These are phyloP conservation scores for Colletotrichum sp. DNA, from an alignment of 2,329 filamentous ascomycete species.

Conservation along the genomic window DNA sequence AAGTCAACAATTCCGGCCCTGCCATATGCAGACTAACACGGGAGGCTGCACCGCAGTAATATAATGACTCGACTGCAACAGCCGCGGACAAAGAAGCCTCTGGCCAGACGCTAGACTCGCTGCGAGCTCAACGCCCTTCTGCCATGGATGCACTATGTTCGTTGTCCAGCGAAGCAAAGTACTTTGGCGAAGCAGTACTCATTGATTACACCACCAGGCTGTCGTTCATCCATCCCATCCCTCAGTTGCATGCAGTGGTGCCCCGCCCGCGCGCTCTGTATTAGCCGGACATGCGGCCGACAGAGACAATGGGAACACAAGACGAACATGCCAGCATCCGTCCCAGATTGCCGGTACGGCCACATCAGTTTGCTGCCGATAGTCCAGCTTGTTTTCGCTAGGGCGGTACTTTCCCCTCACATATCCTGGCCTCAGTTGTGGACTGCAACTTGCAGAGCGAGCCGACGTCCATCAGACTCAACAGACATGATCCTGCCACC, in stretches of 20 bases:
- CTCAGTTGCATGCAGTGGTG: not conserved
- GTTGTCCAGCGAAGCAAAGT: not conserved
- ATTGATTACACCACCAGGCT: not conserved
- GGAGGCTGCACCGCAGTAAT: not conserved
- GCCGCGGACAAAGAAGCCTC: not conserved
- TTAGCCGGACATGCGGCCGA: not conserved
- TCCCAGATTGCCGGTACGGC: conserved; percentile 17
- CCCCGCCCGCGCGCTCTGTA: not conserved
- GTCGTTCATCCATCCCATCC: not conserved
- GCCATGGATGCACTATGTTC: not conserved
- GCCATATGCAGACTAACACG: not conserved
- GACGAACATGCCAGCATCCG: conserved; percentile 12
- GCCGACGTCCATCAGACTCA: not conserved
- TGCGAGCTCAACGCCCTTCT: not conserved
- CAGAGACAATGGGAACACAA: conserved; percentile 1
- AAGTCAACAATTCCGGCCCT: not conserved
- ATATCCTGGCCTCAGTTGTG: not conserved
- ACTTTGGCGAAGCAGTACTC: not conserved
- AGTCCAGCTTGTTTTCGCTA: conserved; percentile 3
- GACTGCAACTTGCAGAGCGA: not conserved
- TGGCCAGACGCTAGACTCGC: not conserved
- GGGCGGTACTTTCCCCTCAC: conserved; percentile 1
- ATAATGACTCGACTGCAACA: not conserved
- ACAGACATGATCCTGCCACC: conserved; percentile 16
- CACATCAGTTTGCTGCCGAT: conserved; percentile 1